These are phyloP conservation scores for Esteya vermicola DNA, from an alignment of 2,329 filamentous ascomycete genomes.

Conservation along the genomic window DNA sequence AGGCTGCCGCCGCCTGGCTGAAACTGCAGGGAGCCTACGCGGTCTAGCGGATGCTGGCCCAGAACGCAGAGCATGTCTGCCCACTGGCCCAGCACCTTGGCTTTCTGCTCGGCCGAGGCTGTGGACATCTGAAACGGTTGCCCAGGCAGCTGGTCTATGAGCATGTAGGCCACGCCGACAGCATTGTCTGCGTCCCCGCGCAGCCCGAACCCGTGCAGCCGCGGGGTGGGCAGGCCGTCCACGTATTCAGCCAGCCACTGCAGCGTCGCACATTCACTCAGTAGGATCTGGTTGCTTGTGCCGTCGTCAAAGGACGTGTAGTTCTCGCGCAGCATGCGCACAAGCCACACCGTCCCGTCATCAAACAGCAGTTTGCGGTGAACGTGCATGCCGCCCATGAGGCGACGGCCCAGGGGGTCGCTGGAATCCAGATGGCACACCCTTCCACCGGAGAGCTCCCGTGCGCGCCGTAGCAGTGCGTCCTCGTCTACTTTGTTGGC, in stretches of 20 bases:
- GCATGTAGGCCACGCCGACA: constrained; percentile 4
- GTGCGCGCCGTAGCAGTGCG: too few species aligned
- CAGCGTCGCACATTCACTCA: constrained; percentile 3
- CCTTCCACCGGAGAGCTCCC: too few species aligned
- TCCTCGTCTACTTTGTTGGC: too few species aligned
- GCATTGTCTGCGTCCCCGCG: background rate
- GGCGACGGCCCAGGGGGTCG: background rate
- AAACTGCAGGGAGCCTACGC: constrained; percentile 1
- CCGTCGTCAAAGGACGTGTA: constrained; percentile 4
- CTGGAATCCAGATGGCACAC: background rate
- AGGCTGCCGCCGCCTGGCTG: background rate
- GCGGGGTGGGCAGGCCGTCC: background rate
- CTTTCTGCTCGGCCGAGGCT: background rate
- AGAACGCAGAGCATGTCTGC: background rate
- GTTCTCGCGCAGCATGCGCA: constrained; percentile 4
- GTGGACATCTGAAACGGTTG: constrained; percentile 8
- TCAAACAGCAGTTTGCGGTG: constrained; percentile 4
- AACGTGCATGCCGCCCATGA: constrained; percentile 5
- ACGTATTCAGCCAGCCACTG: background rate
- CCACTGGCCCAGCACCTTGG: constrained; percentile 4
- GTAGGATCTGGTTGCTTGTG: constrained; percentile 4
- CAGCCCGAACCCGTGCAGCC: constrained; percentile 7
- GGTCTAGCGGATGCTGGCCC: background rate
- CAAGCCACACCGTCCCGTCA: constrained; percentile 4
- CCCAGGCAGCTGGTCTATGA: constrained; percentile 5